phyloP scores from a whole-genome alignment of 257 asterid genomes.

The Osmanthus fragrans region DNA sequence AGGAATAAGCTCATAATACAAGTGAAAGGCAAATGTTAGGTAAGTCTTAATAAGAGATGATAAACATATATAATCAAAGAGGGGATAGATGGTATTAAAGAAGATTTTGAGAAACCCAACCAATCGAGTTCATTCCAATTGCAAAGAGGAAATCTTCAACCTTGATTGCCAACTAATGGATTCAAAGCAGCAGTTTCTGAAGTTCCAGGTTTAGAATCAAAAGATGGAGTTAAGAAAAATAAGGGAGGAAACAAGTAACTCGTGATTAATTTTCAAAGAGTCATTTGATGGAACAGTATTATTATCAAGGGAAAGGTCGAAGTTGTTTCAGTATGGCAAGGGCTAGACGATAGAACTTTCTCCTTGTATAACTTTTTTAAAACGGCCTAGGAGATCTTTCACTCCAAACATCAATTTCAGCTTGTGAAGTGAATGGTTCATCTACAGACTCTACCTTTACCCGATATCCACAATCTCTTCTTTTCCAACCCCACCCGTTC shows the following conservation, averaged over 20 bases:
- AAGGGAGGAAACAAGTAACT: background rate
- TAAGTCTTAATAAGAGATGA: background rate
- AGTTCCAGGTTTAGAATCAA: too few species aligned
- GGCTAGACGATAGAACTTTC: background rate
- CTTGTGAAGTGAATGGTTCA: too few species aligned
- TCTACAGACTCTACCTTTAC: background rate
- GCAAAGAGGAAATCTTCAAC: too few species aligned
- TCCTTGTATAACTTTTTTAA: background rate
- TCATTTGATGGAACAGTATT: background rate
- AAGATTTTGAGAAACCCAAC: too few species aligned
- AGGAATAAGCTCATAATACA: background rate
- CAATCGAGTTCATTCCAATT: too few species aligned
- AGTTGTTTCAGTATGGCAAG: background rate
- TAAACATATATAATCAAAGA: background rate
- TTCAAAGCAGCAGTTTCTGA: too few species aligned
- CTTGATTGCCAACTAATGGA: too few species aligned
- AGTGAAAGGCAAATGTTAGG: background rate
- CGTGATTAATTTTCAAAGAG: background rate
- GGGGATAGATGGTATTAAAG: background rate
- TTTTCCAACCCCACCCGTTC: background rate
- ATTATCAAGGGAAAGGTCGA: background rate
- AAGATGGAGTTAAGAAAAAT: background rate
- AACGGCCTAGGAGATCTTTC: background rate
- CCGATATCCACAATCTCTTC: background rate
- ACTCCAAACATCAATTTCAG: background rate